These are phyloP conservation scores for Ophiostoma sp. DNA, from an alignment of 2,329 filamentous ascomycete species.

Conservation along the genomic window DNA sequence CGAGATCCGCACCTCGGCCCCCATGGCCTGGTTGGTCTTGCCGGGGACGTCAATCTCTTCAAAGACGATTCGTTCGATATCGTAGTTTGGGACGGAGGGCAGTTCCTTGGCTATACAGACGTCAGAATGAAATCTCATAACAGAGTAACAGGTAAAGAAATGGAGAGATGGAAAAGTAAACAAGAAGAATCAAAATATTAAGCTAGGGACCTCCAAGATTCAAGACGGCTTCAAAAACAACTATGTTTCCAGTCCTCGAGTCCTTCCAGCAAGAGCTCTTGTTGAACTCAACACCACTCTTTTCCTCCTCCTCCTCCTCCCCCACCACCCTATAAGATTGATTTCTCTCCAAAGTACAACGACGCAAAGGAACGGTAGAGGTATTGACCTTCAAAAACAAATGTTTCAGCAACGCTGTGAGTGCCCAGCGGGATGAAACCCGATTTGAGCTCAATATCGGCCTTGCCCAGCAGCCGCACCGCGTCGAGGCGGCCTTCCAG, in stretches of 20 bases:
- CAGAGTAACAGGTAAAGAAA: background rate
- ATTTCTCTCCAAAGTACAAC: slow-evolving; percentile 57
- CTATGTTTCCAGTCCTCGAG: background rate
- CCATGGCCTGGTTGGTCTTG: slow-evolving; percentile 59
- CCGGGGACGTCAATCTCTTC: slow-evolving; percentile 58
- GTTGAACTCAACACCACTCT: slow-evolving; percentile 4
- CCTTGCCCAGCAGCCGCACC: slow-evolving; percentile 67
- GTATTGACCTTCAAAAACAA: slow-evolving; percentile 78
- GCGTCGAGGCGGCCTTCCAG: slow-evolving; percentile 69
- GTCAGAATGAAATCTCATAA: slow-evolving; percentile 28
- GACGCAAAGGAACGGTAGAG: slow-evolving; percentile 60
- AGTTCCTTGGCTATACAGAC: slow-evolving; percentile 57
- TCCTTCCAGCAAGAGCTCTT: background rate
- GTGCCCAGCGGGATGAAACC: slow-evolving; percentile 75
- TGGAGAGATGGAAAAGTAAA: background rate
- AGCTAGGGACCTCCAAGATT: slow-evolving; percentile 15
- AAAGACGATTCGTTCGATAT: slow-evolving; percentile 75
- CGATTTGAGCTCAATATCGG: slow-evolving; percentile 67
- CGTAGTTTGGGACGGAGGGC: slow-evolving; percentile 73
- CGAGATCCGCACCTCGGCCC: slow-evolving; percentile 69
- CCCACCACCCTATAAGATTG: slow-evolving; percentile 34
- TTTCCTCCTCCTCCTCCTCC: background rate
- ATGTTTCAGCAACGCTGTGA: slow-evolving; percentile 66
- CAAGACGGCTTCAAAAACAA: slow-evolving; percentile 20
- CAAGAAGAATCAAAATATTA: background rate